phyloP scores from a whole-genome alignment of 1,284 basidiomycete genomes.

The Pholiota adiposa region DNA sequence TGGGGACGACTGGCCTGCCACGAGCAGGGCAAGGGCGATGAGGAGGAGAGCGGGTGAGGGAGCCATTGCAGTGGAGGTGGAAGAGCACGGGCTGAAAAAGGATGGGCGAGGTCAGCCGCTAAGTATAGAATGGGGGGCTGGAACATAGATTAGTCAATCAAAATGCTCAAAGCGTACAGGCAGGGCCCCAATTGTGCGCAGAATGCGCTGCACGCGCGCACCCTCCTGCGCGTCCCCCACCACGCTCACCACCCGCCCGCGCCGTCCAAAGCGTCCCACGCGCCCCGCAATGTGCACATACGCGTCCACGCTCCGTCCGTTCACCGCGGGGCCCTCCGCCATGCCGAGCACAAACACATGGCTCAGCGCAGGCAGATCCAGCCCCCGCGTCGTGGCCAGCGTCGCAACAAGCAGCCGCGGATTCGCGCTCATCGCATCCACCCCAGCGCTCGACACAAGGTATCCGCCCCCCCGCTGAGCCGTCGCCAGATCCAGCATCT shows the following conservation, averaged over 20 bases:
- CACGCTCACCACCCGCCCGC: constrained; percentile 66
- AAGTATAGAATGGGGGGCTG: constrained; percentile 4
- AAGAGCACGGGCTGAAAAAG: constrained; percentile 21
- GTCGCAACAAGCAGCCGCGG: constrained; percentile 73
- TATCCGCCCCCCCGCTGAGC: constrained; percentile 46
- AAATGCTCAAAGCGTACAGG: constrained; percentile 50
- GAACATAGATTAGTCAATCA: constrained; percentile 35
- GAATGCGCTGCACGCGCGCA: constrained; percentile 48
- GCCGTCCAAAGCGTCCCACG: constrained; percentile 70
- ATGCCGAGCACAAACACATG: constrained; percentile 77
- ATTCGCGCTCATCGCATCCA: constrained; percentile 41
- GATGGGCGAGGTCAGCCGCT: constrained; percentile 23
- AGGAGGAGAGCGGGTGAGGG: constrained; percentile 24
- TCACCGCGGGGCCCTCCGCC: constrained; percentile 49
- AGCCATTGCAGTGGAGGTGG: constrained; percentile 20
- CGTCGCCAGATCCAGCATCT: constrained; percentile 55
- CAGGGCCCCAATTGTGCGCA: constrained; percentile 45
- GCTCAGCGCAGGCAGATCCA: constrained; percentile 71
- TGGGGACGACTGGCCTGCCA: constrained; percentile 27
- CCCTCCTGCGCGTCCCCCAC: constrained; percentile 51
- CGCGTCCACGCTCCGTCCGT: constrained; percentile 53
- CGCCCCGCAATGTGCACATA: constrained; percentile 79
- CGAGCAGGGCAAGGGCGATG: constrained; percentile 24
- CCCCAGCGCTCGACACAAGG: constrained; percentile 41
- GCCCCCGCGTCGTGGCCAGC: constrained; percentile 66